phyloP scores from a whole-genome alignment of 108 stramenopile genomes.

The Fragilaria radians region DNA sequence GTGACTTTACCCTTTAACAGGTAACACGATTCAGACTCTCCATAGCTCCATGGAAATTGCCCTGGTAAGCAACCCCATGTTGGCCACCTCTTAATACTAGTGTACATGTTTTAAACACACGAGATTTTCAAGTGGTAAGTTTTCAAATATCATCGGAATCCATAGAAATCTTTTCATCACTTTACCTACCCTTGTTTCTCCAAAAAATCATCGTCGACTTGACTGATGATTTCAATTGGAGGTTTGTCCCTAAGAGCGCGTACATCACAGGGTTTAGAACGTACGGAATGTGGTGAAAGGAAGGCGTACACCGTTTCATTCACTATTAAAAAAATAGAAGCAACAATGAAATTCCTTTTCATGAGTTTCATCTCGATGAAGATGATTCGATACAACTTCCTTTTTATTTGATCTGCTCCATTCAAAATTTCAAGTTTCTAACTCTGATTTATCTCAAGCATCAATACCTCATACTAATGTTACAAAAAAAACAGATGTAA shows the following conservation, averaged over 20 bases:
- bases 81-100: conserved; percentile 39
- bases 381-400: no score
- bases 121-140: background rate
- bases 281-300: no score
- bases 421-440: no score
- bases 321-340: no score
- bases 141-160: background rate
- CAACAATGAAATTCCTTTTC: no score
- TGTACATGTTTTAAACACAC: background rate
- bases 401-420: no score
- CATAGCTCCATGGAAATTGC: conserved; percentile 80
- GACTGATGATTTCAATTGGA: conserved; percentile 53
- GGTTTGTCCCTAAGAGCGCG: conserved; percentile 6
- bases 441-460: no score
- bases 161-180: background rate
- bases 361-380: no score
- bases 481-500: no score
- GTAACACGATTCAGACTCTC: conserved; percentile 56
- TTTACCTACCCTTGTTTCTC: conserved; percentile 48
- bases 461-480: no score
- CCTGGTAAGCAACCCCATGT: conserved; percentile 66
- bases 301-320: no score
- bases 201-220: conserved; percentile 51
- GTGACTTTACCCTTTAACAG: conserved; percentile 59
- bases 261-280: no score